Evolutionary conservation across 2,329 filamentous ascomycete species (phyloP).

Genomic region (Sporothrix schenckii): DNA sequence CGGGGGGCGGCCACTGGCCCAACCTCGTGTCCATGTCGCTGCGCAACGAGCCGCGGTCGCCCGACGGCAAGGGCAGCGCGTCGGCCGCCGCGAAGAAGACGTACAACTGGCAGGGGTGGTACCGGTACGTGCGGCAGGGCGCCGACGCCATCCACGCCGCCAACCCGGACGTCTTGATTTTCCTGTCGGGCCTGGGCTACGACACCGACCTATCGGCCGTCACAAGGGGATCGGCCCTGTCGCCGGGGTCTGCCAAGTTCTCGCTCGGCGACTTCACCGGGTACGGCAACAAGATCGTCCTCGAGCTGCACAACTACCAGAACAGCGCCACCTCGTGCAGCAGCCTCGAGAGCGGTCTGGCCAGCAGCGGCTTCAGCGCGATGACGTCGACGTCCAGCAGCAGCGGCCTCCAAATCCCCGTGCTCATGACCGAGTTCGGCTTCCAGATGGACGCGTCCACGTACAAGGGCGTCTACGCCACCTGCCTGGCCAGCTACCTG

Average conservation of each 20-base stretch:
- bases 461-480: conserved; percentile 55
- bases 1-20: conserved; percentile 49
- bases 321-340: conserved; percentile 54
- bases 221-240: conserved; percentile 52
- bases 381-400: conserved; percentile 43
- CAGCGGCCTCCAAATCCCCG: conserved; percentile 48
- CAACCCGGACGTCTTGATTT: conserved; percentile 58
- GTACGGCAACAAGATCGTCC: conserved; percentile 58
- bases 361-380: conserved; percentile 57
- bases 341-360: conserved; percentile 51
- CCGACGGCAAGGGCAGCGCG: conserved; percentile 41
- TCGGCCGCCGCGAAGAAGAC: conserved; percentile 40
- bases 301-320: conserved; percentile 65
- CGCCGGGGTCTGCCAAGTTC: conserved; percentile 52
- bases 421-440: conserved; percentile 59
- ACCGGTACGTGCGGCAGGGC: conserved; percentile 53
- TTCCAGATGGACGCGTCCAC: conserved; percentile 54
- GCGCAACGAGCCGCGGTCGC: conserved; percentile 58
- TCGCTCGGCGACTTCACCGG: conserved; percentile 49
- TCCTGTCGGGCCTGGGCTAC: conserved; percentile 62
- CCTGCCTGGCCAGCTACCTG: conserved; percentile 56
- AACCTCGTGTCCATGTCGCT: conserved; percentile 55
- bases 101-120: conserved; percentile 63
- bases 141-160: conserved; percentile 54
- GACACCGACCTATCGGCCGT: conserved; percentile 59